A percentile compares a stretch with the other conserved stretches of the same genome.
phyloP scores from a whole-genome alignment of 108 stramenopile species.

The Poteriospumella lacustris region DNA sequence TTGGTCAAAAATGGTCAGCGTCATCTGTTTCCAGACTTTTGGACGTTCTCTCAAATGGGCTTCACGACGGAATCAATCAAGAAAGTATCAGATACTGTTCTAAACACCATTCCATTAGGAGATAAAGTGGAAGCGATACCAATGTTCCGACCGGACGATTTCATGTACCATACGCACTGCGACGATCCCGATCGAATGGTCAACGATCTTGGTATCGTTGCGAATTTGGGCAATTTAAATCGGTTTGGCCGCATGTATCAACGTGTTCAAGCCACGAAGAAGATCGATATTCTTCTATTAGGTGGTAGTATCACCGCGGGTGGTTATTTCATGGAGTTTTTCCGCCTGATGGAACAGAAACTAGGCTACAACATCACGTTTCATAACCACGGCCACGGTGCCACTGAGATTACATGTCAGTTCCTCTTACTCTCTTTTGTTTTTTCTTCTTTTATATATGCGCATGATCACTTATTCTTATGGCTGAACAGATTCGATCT shows the following conservation, averaged over 20 bases:
- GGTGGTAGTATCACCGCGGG: conserved; percentile 18
- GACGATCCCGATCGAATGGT: conserved; percentile 18
- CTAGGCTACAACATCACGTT: not conserved
- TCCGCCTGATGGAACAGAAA: not conserved
- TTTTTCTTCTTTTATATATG: not conserved
- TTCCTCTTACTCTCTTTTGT: not conserved
- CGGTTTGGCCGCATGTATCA: not conserved
- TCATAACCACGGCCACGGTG: conserved; percentile 12
- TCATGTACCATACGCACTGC: conserved; percentile 15
- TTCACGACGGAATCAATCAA: not conserved
- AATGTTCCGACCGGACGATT: conserved; percentile 11
- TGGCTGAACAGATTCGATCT: not conserved
- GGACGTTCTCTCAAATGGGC: not conserved
- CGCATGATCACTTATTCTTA: too few relatives aligned
- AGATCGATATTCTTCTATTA: not conserved
- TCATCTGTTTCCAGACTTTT: not conserved
- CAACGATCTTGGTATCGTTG: not conserved
- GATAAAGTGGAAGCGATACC: not conserved
- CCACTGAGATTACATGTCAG: conserved; percentile 4
- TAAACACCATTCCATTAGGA: not conserved
- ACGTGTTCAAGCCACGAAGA: not conserved
- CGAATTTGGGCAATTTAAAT: not conserved
- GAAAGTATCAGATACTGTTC: not conserved
- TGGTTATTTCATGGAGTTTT: not conserved
- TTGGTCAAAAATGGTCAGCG: not conserved